phyloP scores from a whole-genome alignment of 2,329 filamentous ascomycete genomes.

The Aspergillus transmontanensis region DNA sequence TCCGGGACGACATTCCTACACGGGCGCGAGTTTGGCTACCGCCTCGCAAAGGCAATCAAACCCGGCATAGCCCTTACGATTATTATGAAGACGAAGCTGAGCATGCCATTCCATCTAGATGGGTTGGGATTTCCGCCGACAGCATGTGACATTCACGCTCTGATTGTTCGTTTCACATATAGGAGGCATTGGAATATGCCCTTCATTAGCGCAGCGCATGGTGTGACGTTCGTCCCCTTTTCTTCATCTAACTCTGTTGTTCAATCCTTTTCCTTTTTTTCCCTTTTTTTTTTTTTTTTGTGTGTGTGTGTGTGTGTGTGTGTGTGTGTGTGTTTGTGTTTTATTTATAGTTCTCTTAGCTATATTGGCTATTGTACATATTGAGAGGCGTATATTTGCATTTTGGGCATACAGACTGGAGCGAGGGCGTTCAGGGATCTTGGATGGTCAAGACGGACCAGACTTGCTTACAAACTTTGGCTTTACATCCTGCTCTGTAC shows the following conservation, averaged over 20 bases:
- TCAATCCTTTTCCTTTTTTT: not conserved
- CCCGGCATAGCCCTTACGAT: conserved; percentile 16
- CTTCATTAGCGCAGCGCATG: not conserved
- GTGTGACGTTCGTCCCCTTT: not conserved
- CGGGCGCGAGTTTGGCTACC: conserved; percentile 64
- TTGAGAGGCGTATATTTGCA: not conserved
- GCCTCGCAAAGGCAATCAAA: conserved; percentile 47
- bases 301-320: not conserved
- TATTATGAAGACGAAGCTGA: conserved; percentile 19
- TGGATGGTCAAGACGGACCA: not conserved
- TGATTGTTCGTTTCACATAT: not conserved
- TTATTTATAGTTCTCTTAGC: not conserved
- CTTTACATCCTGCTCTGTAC: not conserved
- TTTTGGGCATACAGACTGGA: conserved; percentile 9
- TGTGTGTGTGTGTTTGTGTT: not conserved
- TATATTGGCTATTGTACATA: conserved; percentile 2
- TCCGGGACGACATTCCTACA: conserved; percentile 57
- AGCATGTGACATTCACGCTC: conserved; percentile 3
- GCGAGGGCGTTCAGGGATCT: conserved; percentile 12
- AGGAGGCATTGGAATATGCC: not conserved
- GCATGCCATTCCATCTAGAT: conserved; percentile 30
- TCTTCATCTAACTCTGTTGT: conserved; percentile 5
- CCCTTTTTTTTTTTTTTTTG: not conserved
- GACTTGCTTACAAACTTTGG: not conserved
- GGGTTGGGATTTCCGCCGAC: conserved; percentile 31